These are phyloP conservation scores for Chlorella sorokiniana DNA, from an alignment of 139 green algal species.

Conservation along the genomic window DNA sequence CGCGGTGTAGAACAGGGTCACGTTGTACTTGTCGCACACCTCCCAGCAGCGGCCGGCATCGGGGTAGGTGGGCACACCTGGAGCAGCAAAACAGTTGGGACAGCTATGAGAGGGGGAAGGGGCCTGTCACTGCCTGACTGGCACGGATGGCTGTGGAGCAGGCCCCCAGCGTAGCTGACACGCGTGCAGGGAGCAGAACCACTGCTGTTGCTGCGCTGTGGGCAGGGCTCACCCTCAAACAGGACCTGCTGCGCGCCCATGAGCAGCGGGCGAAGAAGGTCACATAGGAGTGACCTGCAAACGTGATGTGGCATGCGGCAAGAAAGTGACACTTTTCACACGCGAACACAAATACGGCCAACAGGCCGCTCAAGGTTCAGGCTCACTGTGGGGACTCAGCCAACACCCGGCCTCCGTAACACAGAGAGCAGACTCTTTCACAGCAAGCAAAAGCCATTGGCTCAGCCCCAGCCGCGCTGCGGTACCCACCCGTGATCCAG, in stretches of 20 bases:
- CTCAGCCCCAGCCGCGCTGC: neutral
- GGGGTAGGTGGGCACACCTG: slow-evolving; percentile 83
- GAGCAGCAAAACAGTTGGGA: too few species aligned
- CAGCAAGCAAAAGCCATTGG: neutral
- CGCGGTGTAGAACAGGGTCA: slow-evolving; percentile 95
- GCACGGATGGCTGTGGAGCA: too few species aligned
- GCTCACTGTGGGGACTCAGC: too few species aligned
- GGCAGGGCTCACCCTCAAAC: slow-evolving; percentile 96
- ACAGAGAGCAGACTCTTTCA: too few species aligned
- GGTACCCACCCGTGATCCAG: slow-evolving; percentile 90
- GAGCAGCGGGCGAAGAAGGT: slow-evolving; percentile 90
- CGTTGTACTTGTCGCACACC: slow-evolving; percentile 88
- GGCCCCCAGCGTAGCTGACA: too few species aligned
- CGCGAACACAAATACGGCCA: too few species aligned
- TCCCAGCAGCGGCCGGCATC: slow-evolving; percentile 91
- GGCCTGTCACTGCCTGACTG: too few species aligned
- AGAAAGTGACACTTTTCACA: neutral
- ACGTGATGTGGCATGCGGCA: neutral
- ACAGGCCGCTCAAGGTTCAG: too few species aligned
- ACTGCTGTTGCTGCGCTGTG: too few species aligned
- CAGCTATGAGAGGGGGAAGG: too few species aligned
- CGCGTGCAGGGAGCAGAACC: too few species aligned
- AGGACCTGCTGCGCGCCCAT: slow-evolving; percentile 82
- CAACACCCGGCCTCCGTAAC: too few species aligned
- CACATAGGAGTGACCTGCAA: slow-evolving; percentile 79